phyloP scores from a whole-genome alignment of 768 basidiomycete species.

The Panellus pusillus region DNA sequence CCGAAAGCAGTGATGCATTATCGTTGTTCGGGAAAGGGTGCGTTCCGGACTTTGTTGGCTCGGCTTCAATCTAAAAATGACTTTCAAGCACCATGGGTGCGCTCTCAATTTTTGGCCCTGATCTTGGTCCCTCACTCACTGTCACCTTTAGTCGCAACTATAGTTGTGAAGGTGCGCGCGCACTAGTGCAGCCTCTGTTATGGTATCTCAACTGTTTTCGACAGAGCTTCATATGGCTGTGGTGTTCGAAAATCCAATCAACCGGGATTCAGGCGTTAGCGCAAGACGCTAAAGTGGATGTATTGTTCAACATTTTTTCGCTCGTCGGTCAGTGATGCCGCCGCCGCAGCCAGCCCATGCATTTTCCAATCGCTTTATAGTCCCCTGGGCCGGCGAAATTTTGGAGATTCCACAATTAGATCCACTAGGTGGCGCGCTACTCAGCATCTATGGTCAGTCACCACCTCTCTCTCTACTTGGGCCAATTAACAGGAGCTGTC shows the following conservation, averaged over 20 bases:
- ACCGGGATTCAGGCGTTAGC: constrained; percentile 18
- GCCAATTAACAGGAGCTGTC: too few species aligned
- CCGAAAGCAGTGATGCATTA: constrained; percentile 10
- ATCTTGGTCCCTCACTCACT: too few species aligned
- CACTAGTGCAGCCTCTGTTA: too few species aligned
- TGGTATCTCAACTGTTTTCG: too few species aligned
- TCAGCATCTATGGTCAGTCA: constrained; percentile 18
- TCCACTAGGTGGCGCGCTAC: constrained; percentile 19
- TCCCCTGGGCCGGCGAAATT: constrained; percentile 19
- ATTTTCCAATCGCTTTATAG: background rate
- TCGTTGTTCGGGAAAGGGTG: constrained; percentile 20
- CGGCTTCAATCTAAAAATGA: too few species aligned
- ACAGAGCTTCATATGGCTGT: constrained; percentile 15
- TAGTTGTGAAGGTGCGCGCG: constrained; percentile 8
- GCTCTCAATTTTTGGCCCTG: too few species aligned
- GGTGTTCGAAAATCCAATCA: constrained; percentile 18
- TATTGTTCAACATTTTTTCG: constrained; percentile 23
- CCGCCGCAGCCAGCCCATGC: background rate
- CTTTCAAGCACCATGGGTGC: constrained; percentile 11
- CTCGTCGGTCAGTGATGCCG: constrained; percentile 13
- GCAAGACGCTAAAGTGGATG: constrained; percentile 22
- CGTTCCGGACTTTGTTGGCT: background rate
- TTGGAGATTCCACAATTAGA: constrained; percentile 19
- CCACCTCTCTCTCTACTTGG: background rate
- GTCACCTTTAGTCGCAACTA: constrained; percentile 4